phyloP scores from a whole-genome alignment of 2,329 filamentous ascomycete genomes.

The Phaeosphaeria sp. region DNA sequence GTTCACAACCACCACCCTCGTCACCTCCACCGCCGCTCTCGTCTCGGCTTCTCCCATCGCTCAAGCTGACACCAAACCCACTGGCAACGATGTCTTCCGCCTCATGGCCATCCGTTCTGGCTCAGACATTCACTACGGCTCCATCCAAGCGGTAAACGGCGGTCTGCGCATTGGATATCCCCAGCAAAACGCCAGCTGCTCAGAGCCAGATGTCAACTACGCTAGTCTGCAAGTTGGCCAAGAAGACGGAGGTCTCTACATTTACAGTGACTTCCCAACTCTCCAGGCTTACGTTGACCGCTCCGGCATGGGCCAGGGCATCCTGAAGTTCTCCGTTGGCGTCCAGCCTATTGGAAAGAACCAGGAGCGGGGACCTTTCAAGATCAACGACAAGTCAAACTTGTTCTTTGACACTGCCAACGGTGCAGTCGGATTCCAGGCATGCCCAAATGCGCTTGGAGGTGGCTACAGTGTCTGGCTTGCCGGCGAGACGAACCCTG shows the following conservation, averaged over 20 bases:
- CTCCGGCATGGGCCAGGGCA: conserved; percentile 65
- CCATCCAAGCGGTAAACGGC: conserved; percentile 54
- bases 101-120: conserved; percentile 59
- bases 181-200: background rate
- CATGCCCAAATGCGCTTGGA: conserved; percentile 59
- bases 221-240: background rate
- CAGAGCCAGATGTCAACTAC: background rate
- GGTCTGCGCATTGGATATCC: conserved; percentile 58
- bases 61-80: conserved; percentile 8
- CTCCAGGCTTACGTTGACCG: conserved; percentile 63
- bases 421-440: conserved; percentile 52
- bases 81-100: conserved; percentile 50
- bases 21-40: background rate
- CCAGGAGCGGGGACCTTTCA: conserved; percentile 48
- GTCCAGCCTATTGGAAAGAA: conserved; percentile 43
- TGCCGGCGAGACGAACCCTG: conserved; percentile 13
- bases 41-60: background rate
- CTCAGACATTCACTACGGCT: conserved; percentile 56
- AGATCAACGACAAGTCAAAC: conserved; percentile 51
- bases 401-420: conserved; percentile 52
- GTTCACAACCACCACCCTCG: background rate
- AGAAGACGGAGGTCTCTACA: background rate
- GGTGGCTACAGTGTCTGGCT: conserved; percentile 47
- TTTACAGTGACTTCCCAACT: conserved; percentile 55
- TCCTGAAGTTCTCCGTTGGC: conserved; percentile 61